Percentiles rank a stretch among this genome's conserved stretches.
Conservation (phyloP, 352 stramenopile species). For the Phytophthora aleatoria region DNA sequence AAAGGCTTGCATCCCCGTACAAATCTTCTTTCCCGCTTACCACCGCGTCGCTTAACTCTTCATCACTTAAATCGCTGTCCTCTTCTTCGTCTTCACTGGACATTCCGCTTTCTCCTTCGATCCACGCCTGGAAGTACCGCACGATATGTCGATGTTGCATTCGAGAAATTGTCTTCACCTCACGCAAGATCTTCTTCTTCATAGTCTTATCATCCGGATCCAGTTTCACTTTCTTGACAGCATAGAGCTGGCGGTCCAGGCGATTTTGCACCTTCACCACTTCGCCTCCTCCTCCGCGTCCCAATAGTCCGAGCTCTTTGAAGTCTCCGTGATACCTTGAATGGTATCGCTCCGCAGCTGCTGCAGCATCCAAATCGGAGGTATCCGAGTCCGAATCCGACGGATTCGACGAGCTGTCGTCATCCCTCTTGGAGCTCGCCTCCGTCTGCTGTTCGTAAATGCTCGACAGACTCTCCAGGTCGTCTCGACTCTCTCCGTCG, state of each 20-base stretch:
- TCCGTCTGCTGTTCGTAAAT: slow-evolving; percentile 44
- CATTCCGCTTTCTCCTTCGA: slow-evolving; percentile 73
- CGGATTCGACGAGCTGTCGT: slow-evolving; percentile 23
- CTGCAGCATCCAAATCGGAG: slow-evolving; percentile 48
- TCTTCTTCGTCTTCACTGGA: slow-evolving; percentile 55
- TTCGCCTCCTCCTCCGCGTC: slow-evolving; percentile 81
- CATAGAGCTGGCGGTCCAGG: slow-evolving; percentile 83
- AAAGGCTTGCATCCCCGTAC: slow-evolving; percentile 46
- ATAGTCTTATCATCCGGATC: slow-evolving; percentile 87
- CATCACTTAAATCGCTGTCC: slow-evolving; percentile 38
- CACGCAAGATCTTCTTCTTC: slow-evolving; percentile 95
- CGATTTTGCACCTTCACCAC: slow-evolving; percentile 87
- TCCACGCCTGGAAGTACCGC: slow-evolving; percentile 92
- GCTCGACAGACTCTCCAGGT: slow-evolving; percentile 38
- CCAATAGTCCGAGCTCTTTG: slow-evolving; percentile 84
- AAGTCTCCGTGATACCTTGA: slow-evolving; percentile 88
- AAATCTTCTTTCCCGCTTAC: slow-evolving; percentile 33
- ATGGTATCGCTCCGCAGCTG: slow-evolving; percentile 50
- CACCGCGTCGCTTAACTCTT: slow-evolving; percentile 13
- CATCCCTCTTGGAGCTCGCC: slow-evolving; percentile 23
- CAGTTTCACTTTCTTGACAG: slow-evolving; percentile 88
- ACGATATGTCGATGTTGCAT: slow-evolving; percentile 98
- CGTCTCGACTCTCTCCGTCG: slow-evolving; percentile 44
- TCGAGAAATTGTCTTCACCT: slow-evolving; percentile 96
- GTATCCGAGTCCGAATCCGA: slow-evolving; percentile 51